These are phyloP conservation scores for Spinacia oleracea DNA, from an alignment of 179 eudicot species.

Conservation along the genomic window DNA sequence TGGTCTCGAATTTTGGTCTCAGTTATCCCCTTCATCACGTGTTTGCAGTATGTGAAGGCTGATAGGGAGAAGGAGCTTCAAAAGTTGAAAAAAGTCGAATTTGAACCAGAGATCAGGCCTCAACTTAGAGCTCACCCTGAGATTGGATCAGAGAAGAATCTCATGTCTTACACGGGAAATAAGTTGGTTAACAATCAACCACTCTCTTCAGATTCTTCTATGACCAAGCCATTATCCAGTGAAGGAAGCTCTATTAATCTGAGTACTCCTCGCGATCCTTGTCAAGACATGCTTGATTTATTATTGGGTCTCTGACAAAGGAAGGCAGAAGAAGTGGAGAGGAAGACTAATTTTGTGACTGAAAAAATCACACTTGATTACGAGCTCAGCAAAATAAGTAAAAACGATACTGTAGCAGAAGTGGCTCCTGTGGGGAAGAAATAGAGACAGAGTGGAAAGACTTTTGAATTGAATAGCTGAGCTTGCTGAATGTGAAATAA, in stretches of 20 bases:
- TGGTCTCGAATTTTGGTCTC: constrained; percentile 3
- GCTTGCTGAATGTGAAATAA: constrained; percentile 9
- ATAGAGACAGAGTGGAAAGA: constrained; percentile 53
- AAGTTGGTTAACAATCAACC: constrained; percentile 26
- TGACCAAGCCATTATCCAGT: constrained; percentile 23
- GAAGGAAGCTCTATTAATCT: constrained; percentile 25
- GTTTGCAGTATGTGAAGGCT: constrained; percentile 50
- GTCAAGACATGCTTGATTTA: constrained; percentile 66
- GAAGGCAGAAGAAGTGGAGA: constrained; percentile 35
- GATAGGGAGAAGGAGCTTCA: constrained; percentile 35
- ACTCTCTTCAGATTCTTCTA: constrained; percentile 20
- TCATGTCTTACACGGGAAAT: constrained; percentile 13
- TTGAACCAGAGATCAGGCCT: constrained; percentile 22
- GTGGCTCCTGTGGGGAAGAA: constrained; percentile 45
- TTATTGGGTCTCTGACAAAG: constrained; percentile 58
- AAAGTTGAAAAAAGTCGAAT: constrained; percentile 18
- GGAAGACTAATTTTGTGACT: constrained; percentile 29
- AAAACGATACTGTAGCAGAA: constrained; percentile 25
- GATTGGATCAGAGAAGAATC: constrained; percentile 21
- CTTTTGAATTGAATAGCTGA: constrained; percentile 40
- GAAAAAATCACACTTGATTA: constrained; percentile 24
- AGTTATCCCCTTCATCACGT: constrained; percentile 13
- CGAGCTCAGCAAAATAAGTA: constrained; percentile 32
- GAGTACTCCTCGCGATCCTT: constrained; percentile 40
- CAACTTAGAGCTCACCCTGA: constrained; percentile 16